Conservation (phyloP, 2,329 filamentous ascomycete genomes). For the Phyllachora maydis region DNA sequence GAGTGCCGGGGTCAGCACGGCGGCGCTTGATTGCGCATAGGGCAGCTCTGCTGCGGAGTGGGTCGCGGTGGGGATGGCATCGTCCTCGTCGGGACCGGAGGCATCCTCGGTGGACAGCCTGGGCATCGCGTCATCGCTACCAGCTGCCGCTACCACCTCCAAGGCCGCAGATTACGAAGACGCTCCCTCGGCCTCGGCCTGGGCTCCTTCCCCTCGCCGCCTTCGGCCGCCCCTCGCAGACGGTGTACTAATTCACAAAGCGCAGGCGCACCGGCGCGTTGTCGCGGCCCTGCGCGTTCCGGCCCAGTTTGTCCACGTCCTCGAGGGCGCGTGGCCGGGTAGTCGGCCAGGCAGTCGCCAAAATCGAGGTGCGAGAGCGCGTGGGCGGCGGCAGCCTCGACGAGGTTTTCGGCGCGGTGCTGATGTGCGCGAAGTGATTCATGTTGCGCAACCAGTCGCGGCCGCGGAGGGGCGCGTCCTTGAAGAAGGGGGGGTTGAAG, state of each 20-base stretch:
- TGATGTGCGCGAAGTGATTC: conserved; percentile 65
- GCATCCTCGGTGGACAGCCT: no score
- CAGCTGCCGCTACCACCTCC: no score
- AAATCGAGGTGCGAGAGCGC: conserved; percentile 70
- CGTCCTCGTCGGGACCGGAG: no score
- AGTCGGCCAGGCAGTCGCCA: conserved; percentile 62
- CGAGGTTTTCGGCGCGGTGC: conserved; percentile 48
- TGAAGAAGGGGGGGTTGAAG: conserved; percentile 57
- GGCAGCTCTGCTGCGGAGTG: no score
- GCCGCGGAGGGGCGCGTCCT: conserved; percentile 50
- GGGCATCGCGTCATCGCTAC: no score
- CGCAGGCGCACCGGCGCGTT: conserved; percentile 35
- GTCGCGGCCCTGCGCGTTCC: conserved; percentile 8
- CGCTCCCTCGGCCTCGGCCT: neutral
- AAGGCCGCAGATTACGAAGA: neutral
- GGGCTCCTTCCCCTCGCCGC: conserved; percentile 14
- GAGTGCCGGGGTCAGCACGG: no score
- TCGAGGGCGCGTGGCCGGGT: conserved; percentile 51
- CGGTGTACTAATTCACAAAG: conserved; percentile 81
- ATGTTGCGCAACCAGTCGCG: conserved; percentile 48
- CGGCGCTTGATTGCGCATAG: no score
- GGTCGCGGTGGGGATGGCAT: no score
- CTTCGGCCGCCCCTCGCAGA: conserved; percentile 56
- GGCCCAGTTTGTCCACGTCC: conserved; percentile 43
- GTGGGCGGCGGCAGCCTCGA: conserved; percentile 50